Base-by-base conservation (phyloP, 345 rosid species). In the Melaleuca quinquenervia region DNA sequence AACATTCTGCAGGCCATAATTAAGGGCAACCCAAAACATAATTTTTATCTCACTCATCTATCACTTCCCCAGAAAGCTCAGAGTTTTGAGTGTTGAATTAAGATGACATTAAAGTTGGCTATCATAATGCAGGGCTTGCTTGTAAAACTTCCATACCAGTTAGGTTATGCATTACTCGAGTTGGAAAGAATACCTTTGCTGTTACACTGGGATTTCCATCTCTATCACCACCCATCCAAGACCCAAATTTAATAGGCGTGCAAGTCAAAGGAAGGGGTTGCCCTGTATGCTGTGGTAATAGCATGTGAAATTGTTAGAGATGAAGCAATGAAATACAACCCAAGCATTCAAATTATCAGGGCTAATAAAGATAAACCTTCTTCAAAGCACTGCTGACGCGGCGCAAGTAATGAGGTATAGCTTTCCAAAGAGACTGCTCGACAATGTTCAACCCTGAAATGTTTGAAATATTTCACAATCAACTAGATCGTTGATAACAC, bases 141-240 rank as follows among this genome's bases (percentile, higher is more conserved):
- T 64, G 45, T 32, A 82, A 82, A 82, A 82, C 36, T 82, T n/a
- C 84, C 55, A 51, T 50, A 82, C 45, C 55, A 53, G 21, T 18
- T 22, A 51, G 27, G 62, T 15, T n/a, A 83, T 51, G 49, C n/a
- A 12, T 27, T 27, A 52, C 22, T 51, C 60, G 6, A 83, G 49
- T 29, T 8, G 78, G 86, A 52, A 86, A 86, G 82, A 82, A 90
- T 91, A 94, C 99, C 95, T 96, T 95, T 62, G 99, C 92, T 12
- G 98, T 96, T 52, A 96, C 98, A 91, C 93, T 96, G 52, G 99
- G 99, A 90, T 96, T 96, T 88, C 99, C 99, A 92, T 96, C 99
- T 92, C 98, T 92, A 89, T 96, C 99, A 90, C 99, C 99, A 84
- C 99, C 99, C 98, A 96, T 96, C 99, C 99, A 96, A 84, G 99